These are phyloP conservation scores for Magnolia kwangsiensis DNA, from an alignment of 164 flowering plant genomes.

Conservation along the genomic window DNA sequence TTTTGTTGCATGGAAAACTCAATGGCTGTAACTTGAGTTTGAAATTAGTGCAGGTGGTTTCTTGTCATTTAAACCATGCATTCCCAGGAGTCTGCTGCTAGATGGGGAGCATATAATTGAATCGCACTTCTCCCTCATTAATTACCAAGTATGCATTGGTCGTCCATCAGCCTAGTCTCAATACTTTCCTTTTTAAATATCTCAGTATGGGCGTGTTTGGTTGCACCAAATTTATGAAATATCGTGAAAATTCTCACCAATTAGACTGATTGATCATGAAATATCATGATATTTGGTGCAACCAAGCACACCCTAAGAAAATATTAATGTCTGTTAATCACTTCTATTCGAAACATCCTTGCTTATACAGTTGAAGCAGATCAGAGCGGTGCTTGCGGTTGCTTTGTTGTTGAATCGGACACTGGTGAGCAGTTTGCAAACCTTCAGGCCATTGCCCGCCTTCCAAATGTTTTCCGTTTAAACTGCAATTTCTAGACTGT, in stretches of 20 bases:
- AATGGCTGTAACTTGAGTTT: neutral
- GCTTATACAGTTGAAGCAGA: slow-evolving; percentile 76
- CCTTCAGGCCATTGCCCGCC: too few species aligned
- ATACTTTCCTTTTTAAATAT: neutral
- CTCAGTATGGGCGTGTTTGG: too few species aligned
- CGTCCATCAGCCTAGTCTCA: slow-evolving; percentile 11
- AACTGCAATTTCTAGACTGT: too few species aligned
- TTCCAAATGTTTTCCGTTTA: too few species aligned
- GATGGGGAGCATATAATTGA: slow-evolving; percentile 76
- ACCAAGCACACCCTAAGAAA: too few species aligned
- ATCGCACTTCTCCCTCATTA: slow-evolving; percentile 80
- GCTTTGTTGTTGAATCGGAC: slow-evolving; percentile 82
- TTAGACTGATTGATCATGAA: too few species aligned
- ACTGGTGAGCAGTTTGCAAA: slow-evolving; percentile 48
- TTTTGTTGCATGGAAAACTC: too few species aligned
- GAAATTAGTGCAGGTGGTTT: slow-evolving; percentile 75
- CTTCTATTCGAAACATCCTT: too few species aligned
- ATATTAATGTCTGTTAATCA: too few species aligned
- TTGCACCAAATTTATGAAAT: too few species aligned
- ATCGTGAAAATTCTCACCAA: too few species aligned
- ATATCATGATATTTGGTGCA: too few species aligned
- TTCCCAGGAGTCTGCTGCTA: slow-evolving; percentile 79
- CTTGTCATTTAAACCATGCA: slow-evolving; percentile 80
- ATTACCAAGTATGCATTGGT: slow-evolving; percentile 62
- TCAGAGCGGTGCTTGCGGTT: slow-evolving; percentile 86